Evolutionary conservation across 2,329 filamentous ascomycete species (phyloP), one percentile per base, ranked within the genome.

Genomic region (Penicillium sp.): DNA sequence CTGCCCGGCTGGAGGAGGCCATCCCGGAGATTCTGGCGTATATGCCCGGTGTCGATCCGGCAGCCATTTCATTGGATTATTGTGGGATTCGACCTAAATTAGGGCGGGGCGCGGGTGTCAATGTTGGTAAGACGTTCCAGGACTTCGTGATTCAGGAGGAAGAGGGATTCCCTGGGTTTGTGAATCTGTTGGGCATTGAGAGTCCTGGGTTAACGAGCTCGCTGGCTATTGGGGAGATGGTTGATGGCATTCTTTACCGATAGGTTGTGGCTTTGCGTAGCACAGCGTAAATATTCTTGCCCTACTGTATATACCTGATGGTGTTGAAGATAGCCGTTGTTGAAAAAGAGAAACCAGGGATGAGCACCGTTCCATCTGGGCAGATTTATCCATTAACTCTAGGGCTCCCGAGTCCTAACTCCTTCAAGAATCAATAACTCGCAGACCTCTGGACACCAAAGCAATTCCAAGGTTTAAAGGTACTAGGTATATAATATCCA

Each of bases 141-240:
- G 93, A 98, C 66, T 97, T 98, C 64, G 75, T 87, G 13, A 85
- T 98, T 37, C 69, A 77, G 50, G 80, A 78, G 57, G 90, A 95
- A 68, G 79, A 88, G 1, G 89, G 86, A 0, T 89, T 80, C 59
- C 71, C 79, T 1, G 90, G 88, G 1, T 96, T 91, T 78, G 78
- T 97, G 7, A 96, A 96, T 72, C 65, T 97, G 56, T 64, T 97
- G 58, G 91, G 89, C 0, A 96, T 96, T 57, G 91, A 97, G 74
- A 95, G 88, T 68, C 91, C 91, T 0, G 91, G 91, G 4, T 70
- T 97, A 67, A 97, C 91, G 38, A 93, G 87, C 66, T 82, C 79
- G 58, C 70, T 97, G 71, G 89, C 89, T 1, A 91, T 96, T 68
- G 90, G 77, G 3, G 87, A 95, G 63, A 78, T 80, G 74, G 89